These are phyloP conservation scores for Cladophialophora carrionii DNA, from an alignment of 2,329 filamentous ascomycete genomes.

Conservation along the genomic window DNA sequence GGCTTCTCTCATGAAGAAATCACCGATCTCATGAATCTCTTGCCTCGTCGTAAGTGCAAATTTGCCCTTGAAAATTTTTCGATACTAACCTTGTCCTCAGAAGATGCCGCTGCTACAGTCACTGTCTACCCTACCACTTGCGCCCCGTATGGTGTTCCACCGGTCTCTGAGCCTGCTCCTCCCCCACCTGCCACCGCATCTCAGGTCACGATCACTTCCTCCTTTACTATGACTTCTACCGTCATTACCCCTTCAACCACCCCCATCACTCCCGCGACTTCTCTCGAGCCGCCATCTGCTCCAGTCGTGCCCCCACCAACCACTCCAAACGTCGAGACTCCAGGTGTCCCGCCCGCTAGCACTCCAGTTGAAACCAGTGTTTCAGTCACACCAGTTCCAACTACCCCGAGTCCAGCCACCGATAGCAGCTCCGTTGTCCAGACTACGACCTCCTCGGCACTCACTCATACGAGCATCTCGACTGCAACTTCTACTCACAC, in stretches of 20 bases:
- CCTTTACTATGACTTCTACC: neutral
- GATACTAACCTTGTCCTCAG: conserved; percentile 23
- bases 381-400: conserved; percentile 20
- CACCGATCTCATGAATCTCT: conserved; percentile 29
- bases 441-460: conserved; percentile 20
- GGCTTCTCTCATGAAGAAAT: conserved; percentile 24
- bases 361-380: conserved; percentile 19
- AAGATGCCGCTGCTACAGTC: conserved; percentile 13
- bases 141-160: conserved; percentile 7
- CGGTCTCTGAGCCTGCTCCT: conserved; percentile 3
- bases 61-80: neutral
- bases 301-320: conserved; percentile 13
- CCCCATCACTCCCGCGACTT: conserved; percentile 16
- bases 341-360: neutral
- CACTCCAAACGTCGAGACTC: conserved; percentile 18
- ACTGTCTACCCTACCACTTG: conserved; percentile 25
- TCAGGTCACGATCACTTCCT: conserved; percentile 17
- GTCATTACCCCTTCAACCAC: conserved; percentile 16
- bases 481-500: conserved; percentile 27
- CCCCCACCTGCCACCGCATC: conserved; percentile 15
- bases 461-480: conserved; percentile 24
- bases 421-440: conserved; percentile 13
- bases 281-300: conserved; percentile 23
- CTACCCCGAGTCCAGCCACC: conserved; percentile 17
- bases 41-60: conserved; percentile 33